A percentile compares a stretch with the other conserved stretches of the same genome.
These are phyloP conservation scores for Astragalus membranaceus DNA, from an alignment of 306 rosid genomes.

Conservation along the genomic window DNA sequence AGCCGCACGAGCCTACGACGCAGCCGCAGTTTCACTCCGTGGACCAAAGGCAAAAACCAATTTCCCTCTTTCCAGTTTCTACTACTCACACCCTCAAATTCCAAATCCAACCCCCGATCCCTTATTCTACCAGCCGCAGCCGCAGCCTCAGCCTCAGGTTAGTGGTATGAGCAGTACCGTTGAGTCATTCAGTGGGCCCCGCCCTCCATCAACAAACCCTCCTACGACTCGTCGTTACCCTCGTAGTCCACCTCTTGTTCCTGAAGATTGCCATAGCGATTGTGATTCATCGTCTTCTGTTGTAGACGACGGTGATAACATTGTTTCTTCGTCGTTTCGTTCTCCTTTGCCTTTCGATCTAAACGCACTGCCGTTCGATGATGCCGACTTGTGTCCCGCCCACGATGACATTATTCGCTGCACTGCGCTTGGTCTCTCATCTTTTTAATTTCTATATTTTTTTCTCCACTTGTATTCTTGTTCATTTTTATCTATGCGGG, in stretches of 20 bases:
- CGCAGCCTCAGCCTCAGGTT: too few species aligned
- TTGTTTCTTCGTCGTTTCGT: constrained; percentile 39
- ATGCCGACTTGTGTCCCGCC: not conserved
- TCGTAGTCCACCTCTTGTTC: constrained; percentile 53
- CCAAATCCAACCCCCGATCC: constrained; percentile 20
- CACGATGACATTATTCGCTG: constrained; percentile 29
- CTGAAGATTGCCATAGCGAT: constrained; percentile 82
- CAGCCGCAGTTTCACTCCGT: constrained; percentile 64
- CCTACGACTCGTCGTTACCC: constrained; percentile 29
- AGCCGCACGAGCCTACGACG: constrained; percentile 77
- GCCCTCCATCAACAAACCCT: constrained; percentile 6
- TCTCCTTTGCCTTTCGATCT: constrained; percentile 65
- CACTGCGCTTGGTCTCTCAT: constrained; percentile 73
- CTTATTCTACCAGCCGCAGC: constrained; percentile 10
- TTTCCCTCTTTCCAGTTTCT: constrained; percentile 38
- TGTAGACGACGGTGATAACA: constrained; percentile 28
- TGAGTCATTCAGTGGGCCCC: constrained; percentile 78
- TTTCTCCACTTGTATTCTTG: not conserved
- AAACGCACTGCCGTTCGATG: constrained; percentile 60
- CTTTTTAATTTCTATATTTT: constrained; percentile 14
- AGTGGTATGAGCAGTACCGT: constrained; percentile 77
- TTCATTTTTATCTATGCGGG: constrained; percentile 17
- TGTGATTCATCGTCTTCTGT: constrained; percentile 89
- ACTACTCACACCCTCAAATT: constrained; percentile 9
- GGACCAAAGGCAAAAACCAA: constrained; percentile 82